These are phyloP conservation scores for Rhynchosporium graminicola DNA, from an alignment of 2,329 filamentous ascomycete species.

Conservation along the genomic window DNA sequence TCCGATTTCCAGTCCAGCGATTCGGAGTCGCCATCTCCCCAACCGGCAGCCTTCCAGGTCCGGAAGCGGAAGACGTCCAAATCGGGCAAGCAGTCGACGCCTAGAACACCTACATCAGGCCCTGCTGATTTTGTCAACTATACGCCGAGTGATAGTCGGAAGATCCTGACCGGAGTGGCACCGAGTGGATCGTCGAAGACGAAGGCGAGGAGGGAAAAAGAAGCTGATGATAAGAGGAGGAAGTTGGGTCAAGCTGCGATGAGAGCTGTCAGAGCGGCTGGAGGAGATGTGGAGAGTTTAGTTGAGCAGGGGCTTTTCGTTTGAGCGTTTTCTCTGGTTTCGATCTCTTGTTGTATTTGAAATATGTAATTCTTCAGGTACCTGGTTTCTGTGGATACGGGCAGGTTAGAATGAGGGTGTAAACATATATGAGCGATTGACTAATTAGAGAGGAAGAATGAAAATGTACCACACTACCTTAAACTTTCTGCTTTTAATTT, in stretches of 20 bases:
- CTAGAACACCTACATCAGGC: constrained; percentile 42
- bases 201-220: constrained; percentile 87
- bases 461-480: neutral
- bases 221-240: constrained; percentile 75
- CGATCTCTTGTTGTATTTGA: neutral
- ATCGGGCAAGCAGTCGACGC: constrained; percentile 38
- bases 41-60: constrained; percentile 27
- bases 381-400: neutral
- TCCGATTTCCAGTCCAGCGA: constrained; percentile 17
- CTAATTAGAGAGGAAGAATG: neutral
- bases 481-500: neutral
- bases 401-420: neutral
- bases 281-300: constrained; percentile 63
- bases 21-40: constrained; percentile 22
- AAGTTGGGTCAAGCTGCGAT: constrained; percentile 68
- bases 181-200: constrained; percentile 92
- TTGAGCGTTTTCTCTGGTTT: constrained; percentile 31
- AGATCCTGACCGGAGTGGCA: constrained; percentile 86
- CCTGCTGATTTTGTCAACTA: constrained; percentile 80
- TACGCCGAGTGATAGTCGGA: constrained; percentile 74
- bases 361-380: neutral
- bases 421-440: neutral
- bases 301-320: constrained; percentile 53
- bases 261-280: constrained; percentile 68
- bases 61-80: constrained; percentile 34